Conservation (phyloP, 768 basidiomycete species). For the Agaricus sinodeliciosus region DNA sequence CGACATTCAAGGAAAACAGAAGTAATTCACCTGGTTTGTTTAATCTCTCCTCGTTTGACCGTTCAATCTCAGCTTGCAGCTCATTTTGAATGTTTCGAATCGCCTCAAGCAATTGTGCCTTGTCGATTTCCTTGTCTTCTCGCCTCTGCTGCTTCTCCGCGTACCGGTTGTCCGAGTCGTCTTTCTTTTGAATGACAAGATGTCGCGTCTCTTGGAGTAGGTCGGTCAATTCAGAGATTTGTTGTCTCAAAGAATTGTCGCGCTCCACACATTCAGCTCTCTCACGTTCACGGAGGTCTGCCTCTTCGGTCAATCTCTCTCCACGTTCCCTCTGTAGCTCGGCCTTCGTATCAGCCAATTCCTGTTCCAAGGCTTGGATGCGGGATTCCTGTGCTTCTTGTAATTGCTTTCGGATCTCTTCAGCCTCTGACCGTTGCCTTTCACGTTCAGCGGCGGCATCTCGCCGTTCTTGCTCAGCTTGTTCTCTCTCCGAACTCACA, state of each 20-base stretch:
- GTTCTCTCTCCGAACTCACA: constrained; percentile 53
- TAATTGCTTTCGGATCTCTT: constrained; percentile 39
- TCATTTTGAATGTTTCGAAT: constrained; percentile 52
- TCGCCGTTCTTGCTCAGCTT: constrained; percentile 49
- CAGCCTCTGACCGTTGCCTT: constrained; percentile 38
- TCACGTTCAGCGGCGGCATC: constrained; percentile 48
- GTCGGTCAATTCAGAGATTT: constrained; percentile 67
- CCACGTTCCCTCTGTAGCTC: constrained; percentile 63
- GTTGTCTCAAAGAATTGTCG: constrained; percentile 51
- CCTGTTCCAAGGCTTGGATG: constrained; percentile 56
- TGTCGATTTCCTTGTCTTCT: constrained; percentile 50
- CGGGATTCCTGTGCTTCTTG: constrained; percentile 47
- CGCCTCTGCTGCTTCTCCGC: constrained; percentile 53
- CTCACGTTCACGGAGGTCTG: constrained; percentile 57
- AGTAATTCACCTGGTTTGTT: constrained; percentile 51
- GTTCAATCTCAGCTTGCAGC: constrained; percentile 42
- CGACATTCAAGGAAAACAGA: constrained; percentile 12
- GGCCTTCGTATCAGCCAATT: constrained; percentile 46
- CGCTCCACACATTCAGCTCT: constrained; percentile 50
- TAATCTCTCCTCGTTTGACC: constrained; percentile 44
- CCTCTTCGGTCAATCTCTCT: constrained; percentile 48
- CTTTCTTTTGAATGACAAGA: constrained; percentile 52
- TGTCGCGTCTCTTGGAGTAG: constrained; percentile 63
- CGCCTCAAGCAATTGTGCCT: constrained; percentile 54
- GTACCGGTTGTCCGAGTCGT: constrained; percentile 55